These are phyloP conservation scores for Ilex paraguariensis DNA, from an alignment of 305 asterid genomes.

Conservation along the genomic window DNA sequence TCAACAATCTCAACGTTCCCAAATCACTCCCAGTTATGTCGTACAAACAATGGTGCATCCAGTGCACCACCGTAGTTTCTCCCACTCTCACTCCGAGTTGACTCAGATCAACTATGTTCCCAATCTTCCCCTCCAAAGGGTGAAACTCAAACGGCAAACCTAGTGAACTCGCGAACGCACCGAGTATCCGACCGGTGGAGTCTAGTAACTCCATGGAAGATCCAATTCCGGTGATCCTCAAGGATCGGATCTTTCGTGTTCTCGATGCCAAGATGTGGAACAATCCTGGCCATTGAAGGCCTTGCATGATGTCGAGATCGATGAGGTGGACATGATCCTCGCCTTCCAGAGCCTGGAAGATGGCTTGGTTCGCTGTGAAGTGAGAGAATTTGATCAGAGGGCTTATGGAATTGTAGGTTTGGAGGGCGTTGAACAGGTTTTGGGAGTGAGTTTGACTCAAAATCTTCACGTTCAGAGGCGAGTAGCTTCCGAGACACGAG, in stretches of 20 bases:
- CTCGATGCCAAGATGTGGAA: slow-evolving; percentile 79
- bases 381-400: slow-evolving; percentile 78
- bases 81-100: slow-evolving; percentile 33
- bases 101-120: slow-evolving; percentile 32
- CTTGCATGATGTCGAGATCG: slow-evolving; percentile 83
- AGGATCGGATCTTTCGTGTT: slow-evolving; percentile 42
- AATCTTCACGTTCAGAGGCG: slow-evolving; percentile 39
- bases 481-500: slow-evolving; percentile 55
- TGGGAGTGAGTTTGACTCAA: slow-evolving; percentile 35
- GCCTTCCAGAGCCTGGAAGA: slow-evolving; percentile 41
- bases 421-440: slow-evolving; percentile 60
- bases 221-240: slow-evolving; percentile 66
- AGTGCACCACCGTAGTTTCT: slow-evolving; percentile 64
- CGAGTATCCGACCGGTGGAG: slow-evolving; percentile 59
- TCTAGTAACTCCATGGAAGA: slow-evolving; percentile 56
- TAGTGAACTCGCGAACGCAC: slow-evolving; percentile 60
- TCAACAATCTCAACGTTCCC: slow-evolving; percentile 46
- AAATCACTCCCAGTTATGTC: slow-evolving; percentile 65
- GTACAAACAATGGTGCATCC: slow-evolving; percentile 42
- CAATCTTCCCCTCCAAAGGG: slow-evolving; percentile 62
- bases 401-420: slow-evolving; percentile 62
- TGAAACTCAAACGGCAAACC: slow-evolving; percentile 63
- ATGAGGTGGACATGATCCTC: slow-evolving; percentile 78
- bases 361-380: slow-evolving; percentile 87
- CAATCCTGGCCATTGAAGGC: slow-evolving; percentile 96